These are phyloP conservation scores for Pilatotrama ljubarskyi DNA, from an alignment of 768 basidiomycete species.

Conservation along the genomic window DNA sequence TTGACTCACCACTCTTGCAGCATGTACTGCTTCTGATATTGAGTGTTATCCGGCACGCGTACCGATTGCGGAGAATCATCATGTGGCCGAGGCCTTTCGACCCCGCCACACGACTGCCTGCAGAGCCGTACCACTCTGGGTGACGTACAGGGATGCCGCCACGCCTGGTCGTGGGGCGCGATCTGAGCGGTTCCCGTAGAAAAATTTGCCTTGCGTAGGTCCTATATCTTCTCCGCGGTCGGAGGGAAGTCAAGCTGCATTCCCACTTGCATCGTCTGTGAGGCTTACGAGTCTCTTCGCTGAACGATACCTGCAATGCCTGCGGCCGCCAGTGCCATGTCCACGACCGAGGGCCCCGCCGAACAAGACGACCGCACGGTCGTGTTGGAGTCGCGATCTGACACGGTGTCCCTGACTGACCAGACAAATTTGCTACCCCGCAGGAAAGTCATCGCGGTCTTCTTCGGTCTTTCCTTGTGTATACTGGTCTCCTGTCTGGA, in stretches of 20 bases:
- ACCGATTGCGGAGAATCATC: constrained; percentile 13
- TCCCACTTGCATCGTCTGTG: background rate
- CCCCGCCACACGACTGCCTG: background rate
- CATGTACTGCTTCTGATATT: constrained; percentile 3
- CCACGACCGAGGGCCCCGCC: background rate
- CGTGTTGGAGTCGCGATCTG: constrained; percentile 6
- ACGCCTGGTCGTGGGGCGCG: background rate
- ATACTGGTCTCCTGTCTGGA: constrained; percentile 64
- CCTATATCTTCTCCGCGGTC: background rate
- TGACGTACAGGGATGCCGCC: constrained; percentile 4
- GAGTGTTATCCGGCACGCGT: constrained; percentile 1
- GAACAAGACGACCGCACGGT: constrained; percentile 6
- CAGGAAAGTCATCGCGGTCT: constrained; percentile 58
- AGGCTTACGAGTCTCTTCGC: background rate
- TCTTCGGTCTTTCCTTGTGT: constrained; percentile 60
- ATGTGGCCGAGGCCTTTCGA: constrained; percentile 5
- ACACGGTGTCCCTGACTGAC: constrained; percentile 49
- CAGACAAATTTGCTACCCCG: constrained; percentile 76
- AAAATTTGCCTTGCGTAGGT: background rate
- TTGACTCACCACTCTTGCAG: background rate
- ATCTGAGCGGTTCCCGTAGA: background rate
- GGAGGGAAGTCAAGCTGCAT: background rate
- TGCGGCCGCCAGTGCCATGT: background rate
- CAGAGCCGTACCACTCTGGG: background rate
- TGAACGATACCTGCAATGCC: no score